Evolutionary conservation across 192 early-diverging fungal genomes (phyloP).

Genomic region (Pilaira anomala): DNA sequence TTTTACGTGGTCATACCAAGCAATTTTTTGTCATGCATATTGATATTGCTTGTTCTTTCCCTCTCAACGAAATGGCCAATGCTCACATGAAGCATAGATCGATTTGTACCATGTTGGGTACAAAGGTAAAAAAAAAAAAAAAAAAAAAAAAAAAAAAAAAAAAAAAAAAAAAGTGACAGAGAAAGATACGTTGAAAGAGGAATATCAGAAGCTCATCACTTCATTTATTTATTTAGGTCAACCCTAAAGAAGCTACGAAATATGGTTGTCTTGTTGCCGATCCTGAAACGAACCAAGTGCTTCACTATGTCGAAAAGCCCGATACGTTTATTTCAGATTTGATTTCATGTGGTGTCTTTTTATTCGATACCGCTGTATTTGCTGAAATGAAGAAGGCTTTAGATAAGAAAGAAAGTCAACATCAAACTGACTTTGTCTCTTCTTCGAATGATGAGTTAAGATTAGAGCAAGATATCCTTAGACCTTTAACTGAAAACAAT

Average conservation of each 20-base stretch:
- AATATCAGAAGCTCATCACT: too few relatives aligned
- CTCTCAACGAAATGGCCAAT: constrained; percentile 79
- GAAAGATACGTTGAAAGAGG: too few relatives aligned
- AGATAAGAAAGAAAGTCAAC: constrained; percentile 57
- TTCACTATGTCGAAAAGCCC: constrained; percentile 99
- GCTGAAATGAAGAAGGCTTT: constrained; percentile 77
- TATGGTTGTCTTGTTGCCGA: constrained; percentile 95
- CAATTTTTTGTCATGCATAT: constrained; percentile 96
- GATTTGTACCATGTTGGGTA: constrained; percentile 85
- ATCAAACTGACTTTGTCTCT: constrained; percentile 35
- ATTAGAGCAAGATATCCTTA: constrained; percentile 92
- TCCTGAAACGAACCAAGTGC: constrained; percentile 81
- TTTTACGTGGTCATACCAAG: constrained; percentile 84
- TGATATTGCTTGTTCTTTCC: constrained; percentile 94
- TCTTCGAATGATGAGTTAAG: constrained; percentile 63
- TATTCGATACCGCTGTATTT: constrained; percentile 90
- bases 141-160: neutral
- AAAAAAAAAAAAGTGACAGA: too few relatives aligned
- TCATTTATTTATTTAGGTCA: constrained; percentile 24
- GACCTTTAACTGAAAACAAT: constrained; percentile 74
- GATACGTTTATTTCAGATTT: constrained; percentile 92
- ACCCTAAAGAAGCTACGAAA: constrained; percentile 70
- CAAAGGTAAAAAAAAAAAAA: constrained; percentile 55
- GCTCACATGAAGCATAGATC: constrained; percentile 82
- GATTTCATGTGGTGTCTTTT: constrained; percentile 93